Conservation (phyloP, 805 yeast genomes). For the Candida hungchunana region DNA sequence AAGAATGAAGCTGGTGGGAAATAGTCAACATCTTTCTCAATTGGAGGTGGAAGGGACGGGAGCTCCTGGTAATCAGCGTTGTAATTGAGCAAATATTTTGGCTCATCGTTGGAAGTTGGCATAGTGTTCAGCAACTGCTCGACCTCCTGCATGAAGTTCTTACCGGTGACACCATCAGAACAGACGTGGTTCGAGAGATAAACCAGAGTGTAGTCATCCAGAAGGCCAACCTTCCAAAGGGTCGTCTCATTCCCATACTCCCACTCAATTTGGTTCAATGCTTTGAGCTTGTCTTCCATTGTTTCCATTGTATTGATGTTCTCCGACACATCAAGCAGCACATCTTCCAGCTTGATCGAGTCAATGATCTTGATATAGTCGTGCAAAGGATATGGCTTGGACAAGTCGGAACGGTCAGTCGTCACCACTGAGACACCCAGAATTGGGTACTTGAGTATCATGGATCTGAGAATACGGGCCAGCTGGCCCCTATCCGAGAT, state of each 20-base stretch:
- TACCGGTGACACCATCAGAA: constrained; percentile 21
- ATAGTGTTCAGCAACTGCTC: constrained; percentile 5
- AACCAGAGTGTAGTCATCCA: constrained; percentile 17
- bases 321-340: constrained; percentile 12
- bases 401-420: constrained; percentile 17
- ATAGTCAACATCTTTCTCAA: constrained; percentile 13
- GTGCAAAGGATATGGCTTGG: constrained; percentile 13
- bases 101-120: not conserved
- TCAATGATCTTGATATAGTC: constrained; percentile 20
- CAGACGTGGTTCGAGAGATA: constrained; percentile 21
- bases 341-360: constrained; percentile 11
- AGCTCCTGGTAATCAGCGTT: constrained; percentile 5
- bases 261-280: constrained; percentile 14
- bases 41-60: constrained; percentile 17
- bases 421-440: constrained; percentile 14
- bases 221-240: constrained; percentile 17
- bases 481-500: constrained; percentile 10
- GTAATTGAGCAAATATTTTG: constrained; percentile 13
- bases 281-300: constrained; percentile 4
- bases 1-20: constrained; percentile 15
- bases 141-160: constrained; percentile 14
- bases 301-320: constrained; percentile 1
- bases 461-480: constrained; percentile 4
- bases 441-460: constrained; percentile 20
- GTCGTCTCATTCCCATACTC: constrained; percentile 15